Base-by-base conservation (phyloP, 345 rosid species). In the Citrus glauca region DNA sequence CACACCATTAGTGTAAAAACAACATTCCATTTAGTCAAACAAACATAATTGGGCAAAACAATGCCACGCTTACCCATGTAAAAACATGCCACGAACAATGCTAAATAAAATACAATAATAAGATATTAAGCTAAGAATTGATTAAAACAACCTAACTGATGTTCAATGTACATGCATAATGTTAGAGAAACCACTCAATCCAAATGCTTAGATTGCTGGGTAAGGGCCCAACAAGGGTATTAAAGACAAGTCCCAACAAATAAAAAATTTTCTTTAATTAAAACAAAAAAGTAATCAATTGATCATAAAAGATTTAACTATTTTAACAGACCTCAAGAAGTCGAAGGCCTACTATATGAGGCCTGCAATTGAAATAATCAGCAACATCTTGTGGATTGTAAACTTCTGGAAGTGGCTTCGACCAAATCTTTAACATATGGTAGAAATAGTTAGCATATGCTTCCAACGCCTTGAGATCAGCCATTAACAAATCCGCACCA, bases 391-490 rank as follows among this genome's bases (percentile, higher is more conserved):
- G 84, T 2, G 97, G 89, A 78, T 92, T 87, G 77, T 95, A 95
- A 48, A 81, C 86, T 89, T 93, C 96, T 13, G 99, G 98, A 83
- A 93, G 97, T 32, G 97, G 96, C 88, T 88, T 92, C 45, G 98
- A 93, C 97, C 98, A 95, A 63, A 85, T 45, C 87, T 87, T 91
- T 32, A 94, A 88, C 25, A 82, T 81, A 77, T 79, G 86, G 81
- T 93, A 91, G 77, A 90, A 82, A 84, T 91, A 93, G 69, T 80
- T 77, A 71, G 84, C 84, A 83, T 95, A 95, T 37, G 92, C 90
- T 83, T 93, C 91, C 86, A 95, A 81, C n/a, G 98, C 98, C 85
- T 89, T 88, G 56, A 95, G 89, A 82, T 95, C 99, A 81, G 98
- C 98, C 94, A 91, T 90, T 60, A 95, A 73, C 84, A 95, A 89